Evolutionary conservation across 78 protist species (phyloP).

Genomic region (Paratrimastix pyriformis): DNA sequence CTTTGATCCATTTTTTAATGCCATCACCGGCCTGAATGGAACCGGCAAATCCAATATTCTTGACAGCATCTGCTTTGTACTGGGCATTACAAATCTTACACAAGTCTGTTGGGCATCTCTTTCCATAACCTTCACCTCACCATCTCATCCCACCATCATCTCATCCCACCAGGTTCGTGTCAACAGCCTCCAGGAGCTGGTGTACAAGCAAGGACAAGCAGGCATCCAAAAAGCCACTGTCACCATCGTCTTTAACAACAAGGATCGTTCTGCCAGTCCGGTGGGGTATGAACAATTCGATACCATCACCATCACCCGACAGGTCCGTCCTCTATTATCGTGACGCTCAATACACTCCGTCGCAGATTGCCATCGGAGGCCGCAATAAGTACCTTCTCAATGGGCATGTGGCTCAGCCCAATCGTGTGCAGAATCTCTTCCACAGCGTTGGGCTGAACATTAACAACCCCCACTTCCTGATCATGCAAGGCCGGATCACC

Average conservation of each 20-base stretch:
- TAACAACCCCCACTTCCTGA: conserved; percentile 98
- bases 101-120: conserved; percentile 41
- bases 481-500: conserved; percentile 98
- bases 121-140: neutral
- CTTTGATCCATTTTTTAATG: conserved; percentile 92
- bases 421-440: conserved; percentile 81
- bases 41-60: conserved; percentile 96
- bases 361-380: conserved; percentile 82
- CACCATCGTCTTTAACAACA: conserved; percentile 86
- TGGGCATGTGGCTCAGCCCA: conserved; percentile 51
- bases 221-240: conserved; percentile 90
- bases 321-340: conserved; percentile 34
- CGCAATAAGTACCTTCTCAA: conserved; percentile 84
- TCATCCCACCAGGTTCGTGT: conserved; percentile 71
- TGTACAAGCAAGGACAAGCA: conserved; percentile 96
- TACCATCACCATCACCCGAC: conserved; percentile 83
- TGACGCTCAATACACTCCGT: neutral
- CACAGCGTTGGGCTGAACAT: conserved; percentile 94
- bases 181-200: conserved; percentile 69
- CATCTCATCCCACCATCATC: neutral
- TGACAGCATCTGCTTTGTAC: conserved; percentile 96
- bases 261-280: conserved; percentile 66
- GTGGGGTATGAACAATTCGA: conserved; percentile 77
- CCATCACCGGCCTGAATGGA: conserved; percentile 85
- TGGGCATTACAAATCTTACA: conserved; percentile 86